Conservation (phyloP, 2,329 filamentous ascomycete genomes). For the Diplodia sapinea region DNA sequence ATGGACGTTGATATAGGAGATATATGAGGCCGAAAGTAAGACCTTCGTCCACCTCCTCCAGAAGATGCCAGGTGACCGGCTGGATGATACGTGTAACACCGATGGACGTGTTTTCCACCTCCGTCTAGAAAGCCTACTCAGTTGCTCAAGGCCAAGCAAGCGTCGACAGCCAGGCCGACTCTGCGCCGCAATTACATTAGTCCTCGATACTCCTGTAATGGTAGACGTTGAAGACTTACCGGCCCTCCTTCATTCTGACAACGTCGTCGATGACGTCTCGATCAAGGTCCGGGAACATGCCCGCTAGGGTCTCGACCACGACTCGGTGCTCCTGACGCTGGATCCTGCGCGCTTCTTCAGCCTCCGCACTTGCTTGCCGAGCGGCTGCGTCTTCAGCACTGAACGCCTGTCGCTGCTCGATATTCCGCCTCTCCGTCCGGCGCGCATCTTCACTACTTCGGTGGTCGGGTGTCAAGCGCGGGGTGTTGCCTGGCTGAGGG, state of each 20-base stretch:
- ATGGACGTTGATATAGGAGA: conserved; percentile 4
- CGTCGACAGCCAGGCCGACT: conserved; percentile 56
- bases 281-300: conserved; percentile 97
- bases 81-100: conserved; percentile 1
- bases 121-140: neutral
- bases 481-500: conserved; percentile 55
- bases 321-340: conserved; percentile 84
- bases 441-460: conserved; percentile 46
- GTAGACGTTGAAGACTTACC: conserved; percentile 62
- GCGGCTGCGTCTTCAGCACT: conserved; percentile 87
- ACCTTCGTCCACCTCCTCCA: neutral
- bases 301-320: conserved; percentile 89
- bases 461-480: conserved; percentile 57
- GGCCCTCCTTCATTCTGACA: conserved; percentile 91
- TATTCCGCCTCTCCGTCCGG: conserved; percentile 33
- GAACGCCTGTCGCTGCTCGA: conserved; percentile 48
- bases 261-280: conserved; percentile 95
- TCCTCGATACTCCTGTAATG: neutral
- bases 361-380: conserved; percentile 86
- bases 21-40: neutral
- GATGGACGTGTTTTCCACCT: neutral
- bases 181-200: conserved; percentile 35
- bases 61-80: conserved; percentile 2
- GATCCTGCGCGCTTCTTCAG: conserved; percentile 82
- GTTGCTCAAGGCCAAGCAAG: conserved; percentile 53